Evolutionary conservation across 768 basidiomycete genomes (phyloP).

Genomic region (Termitomyces sp.): DNA sequence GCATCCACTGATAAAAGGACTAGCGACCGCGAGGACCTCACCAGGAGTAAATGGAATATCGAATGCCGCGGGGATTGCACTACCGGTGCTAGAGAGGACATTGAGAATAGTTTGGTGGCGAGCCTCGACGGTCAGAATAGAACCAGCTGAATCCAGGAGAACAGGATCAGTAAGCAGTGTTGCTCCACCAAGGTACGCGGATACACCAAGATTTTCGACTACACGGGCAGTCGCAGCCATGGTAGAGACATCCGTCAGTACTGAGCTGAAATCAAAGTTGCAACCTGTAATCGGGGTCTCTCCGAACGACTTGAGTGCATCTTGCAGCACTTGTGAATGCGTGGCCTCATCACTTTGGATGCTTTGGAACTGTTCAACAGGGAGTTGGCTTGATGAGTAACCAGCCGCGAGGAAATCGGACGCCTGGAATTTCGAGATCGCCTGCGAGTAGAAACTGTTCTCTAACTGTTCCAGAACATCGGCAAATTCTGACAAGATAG

Average conservation of each 20-base stretch:
- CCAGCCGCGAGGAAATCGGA: conserved; percentile 65
- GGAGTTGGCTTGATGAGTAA: conserved; percentile 48
- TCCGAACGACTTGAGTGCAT: conserved; percentile 51
- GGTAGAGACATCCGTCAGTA: conserved; percentile 58
- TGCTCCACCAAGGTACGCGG: conserved; percentile 74
- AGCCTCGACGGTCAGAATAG: conserved; percentile 79
- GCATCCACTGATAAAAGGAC: conserved; percentile 63
- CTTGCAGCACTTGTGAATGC: conserved; percentile 54
- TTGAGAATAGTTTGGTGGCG: conserved; percentile 80
- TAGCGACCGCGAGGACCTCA: conserved; percentile 70
- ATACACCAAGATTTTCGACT: conserved; percentile 73
- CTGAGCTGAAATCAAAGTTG: conserved; percentile 64
- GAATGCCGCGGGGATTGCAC: conserved; percentile 63
- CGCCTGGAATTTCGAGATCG: conserved; percentile 58
- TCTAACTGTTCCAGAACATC: conserved; percentile 75
- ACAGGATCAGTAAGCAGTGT: conserved; percentile 56
- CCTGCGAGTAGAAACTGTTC: conserved; percentile 63
- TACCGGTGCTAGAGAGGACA: conserved; percentile 53
- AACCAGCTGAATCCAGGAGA: conserved; percentile 61
- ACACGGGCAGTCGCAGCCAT: conserved; percentile 72
- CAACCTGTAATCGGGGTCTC: conserved; percentile 52
- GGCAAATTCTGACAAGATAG: conserved; percentile 57
- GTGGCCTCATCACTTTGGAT: conserved; percentile 63
- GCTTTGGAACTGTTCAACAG: conserved; percentile 55
- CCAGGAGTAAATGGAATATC: conserved; percentile 67